Evolutionary conservation across 108 stramenopile species (phyloP).

Genomic region (Nannochloropsis salina): DNA sequence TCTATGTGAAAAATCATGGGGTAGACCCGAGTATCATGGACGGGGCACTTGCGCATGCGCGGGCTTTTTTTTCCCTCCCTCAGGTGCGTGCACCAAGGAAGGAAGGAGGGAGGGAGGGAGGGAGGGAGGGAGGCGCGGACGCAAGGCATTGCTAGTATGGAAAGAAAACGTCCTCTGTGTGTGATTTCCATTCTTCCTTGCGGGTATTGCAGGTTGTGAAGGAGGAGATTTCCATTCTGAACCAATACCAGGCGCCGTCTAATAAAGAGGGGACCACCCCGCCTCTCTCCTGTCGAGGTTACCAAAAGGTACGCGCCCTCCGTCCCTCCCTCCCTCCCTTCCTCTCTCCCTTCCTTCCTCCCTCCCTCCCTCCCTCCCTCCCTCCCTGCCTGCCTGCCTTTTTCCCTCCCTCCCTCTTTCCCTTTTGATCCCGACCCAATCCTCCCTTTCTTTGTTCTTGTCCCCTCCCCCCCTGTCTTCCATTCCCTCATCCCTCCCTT

Average conservation of each 20-base stretch:
- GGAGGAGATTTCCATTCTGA: not conserved
- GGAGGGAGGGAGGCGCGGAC: not conserved
- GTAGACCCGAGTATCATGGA: not conserved
- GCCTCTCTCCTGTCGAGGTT: not conserved
- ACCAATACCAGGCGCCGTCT: not conserved
- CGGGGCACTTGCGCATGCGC: not conserved
- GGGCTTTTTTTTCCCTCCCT: not conserved
- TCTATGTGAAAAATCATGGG: not conserved
- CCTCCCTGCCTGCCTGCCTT: not conserved
- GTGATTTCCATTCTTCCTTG: no score
- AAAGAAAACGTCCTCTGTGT: no score
- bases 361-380: slow-evolving; percentile 10
- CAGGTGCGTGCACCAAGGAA: not conserved
- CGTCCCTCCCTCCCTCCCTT: not conserved
- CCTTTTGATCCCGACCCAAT: no score
- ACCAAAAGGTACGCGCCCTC: not conserved
- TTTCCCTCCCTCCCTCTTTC: no score
- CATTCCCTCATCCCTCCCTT: not conserved
- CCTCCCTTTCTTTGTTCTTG: not conserved
- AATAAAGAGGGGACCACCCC: not conserved
- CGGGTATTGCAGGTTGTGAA: not conserved
- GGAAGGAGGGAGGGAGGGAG: not conserved
- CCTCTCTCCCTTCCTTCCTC: not conserved
- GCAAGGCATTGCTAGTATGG: no score
- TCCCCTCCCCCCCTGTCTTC: not conserved